Percentiles rank a stretch among this genome's conserved stretches.
Evolutionary conservation across 2,329 filamentous ascomycete species (phyloP).

Genomic region (Lachnellula cervina): DNA sequence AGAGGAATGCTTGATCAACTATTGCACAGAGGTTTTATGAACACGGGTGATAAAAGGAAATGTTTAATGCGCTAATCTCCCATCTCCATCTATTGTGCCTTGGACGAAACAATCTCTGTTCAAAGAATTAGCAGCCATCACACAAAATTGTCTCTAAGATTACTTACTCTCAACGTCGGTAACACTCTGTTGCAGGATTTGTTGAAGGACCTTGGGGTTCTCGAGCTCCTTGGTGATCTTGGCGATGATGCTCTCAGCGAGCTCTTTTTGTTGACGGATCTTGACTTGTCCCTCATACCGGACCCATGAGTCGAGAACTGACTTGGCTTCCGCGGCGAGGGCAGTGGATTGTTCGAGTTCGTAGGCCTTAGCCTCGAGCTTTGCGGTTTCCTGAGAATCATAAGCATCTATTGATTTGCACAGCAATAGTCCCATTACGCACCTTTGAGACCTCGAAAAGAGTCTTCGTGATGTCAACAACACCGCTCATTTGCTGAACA

Average conservation of each 20-base stretch:
- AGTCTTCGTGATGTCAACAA: constrained; percentile 94
- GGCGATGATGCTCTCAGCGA: constrained; percentile 86
- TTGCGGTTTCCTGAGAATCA: constrained; percentile 67
- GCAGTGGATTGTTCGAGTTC: constrained; percentile 96
- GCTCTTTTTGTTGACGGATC: constrained; percentile 95
- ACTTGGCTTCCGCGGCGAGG: constrained; percentile 87
- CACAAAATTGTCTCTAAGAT: neutral
- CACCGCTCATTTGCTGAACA: constrained; percentile 89
- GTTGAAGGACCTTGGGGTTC: constrained; percentile 94
- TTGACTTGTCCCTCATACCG: constrained; percentile 98
- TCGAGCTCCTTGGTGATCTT: constrained; percentile 99
- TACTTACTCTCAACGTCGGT: constrained; percentile 88
- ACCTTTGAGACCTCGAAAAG: constrained; percentile 99
- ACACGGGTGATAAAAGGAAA: constrained; percentile 51
- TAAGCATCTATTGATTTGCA: constrained; percentile 2
- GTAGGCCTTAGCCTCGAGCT: constrained; percentile 91
- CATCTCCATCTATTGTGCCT: constrained; percentile 53
- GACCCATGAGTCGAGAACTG: constrained; percentile 96
- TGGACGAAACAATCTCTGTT: constrained; percentile 57
- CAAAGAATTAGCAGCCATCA: constrained; percentile 32
- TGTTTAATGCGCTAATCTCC: constrained; percentile 26
- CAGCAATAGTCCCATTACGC: constrained; percentile 28
- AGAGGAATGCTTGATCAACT: constrained; percentile 36
- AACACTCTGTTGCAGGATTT: constrained; percentile 96
- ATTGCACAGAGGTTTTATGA: constrained; percentile 57